Percentiles rank a stretch among this genome's conserved stretches.
Conservation (phyloP, 176 grass and related monocot genomes). For the Typha latifolia region DNA sequence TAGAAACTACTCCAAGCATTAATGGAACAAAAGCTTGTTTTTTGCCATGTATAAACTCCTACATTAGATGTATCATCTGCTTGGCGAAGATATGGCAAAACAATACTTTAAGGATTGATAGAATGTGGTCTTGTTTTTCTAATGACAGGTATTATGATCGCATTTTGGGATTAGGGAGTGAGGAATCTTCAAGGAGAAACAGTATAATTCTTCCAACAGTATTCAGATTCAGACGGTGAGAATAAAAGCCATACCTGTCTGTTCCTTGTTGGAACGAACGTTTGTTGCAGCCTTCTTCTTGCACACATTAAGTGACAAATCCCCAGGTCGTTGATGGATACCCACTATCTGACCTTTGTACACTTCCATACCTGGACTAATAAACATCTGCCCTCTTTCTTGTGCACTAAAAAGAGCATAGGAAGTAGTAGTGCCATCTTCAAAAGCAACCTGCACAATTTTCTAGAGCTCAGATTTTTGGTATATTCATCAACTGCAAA, state of each 20-base stretch:
- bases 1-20: too few relatives aligned
- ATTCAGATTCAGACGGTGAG: constrained; percentile 1
- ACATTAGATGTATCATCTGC: too few relatives aligned
- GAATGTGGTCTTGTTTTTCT: too few relatives aligned
- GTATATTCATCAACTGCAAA: background rate
- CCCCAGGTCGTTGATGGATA: constrained; percentile 86
- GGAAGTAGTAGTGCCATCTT: constrained; percentile 82
- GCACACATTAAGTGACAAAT: constrained; percentile 92
- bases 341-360: constrained; percentile 98
- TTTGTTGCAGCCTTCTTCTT: constrained; percentile 99
- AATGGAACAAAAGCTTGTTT: too few relatives aligned
- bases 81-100: too few relatives aligned
- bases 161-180: too few relatives aligned
- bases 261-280: constrained; percentile 93
- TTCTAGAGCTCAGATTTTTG: constrained; percentile 16
- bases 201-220: background rate
- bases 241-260: constrained; percentile 46
- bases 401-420: constrained; percentile 86
- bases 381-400: constrained; percentile 90
- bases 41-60: too few relatives aligned
- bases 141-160: too few relatives aligned
- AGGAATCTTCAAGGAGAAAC: background rate
- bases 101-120: too few relatives aligned
- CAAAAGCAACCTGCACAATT: constrained; percentile 75
- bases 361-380: constrained; percentile 58